phyloP scores from a whole-genome alignment of 805 yeast genomes.

The Candida vartiovaarae region DNA sequence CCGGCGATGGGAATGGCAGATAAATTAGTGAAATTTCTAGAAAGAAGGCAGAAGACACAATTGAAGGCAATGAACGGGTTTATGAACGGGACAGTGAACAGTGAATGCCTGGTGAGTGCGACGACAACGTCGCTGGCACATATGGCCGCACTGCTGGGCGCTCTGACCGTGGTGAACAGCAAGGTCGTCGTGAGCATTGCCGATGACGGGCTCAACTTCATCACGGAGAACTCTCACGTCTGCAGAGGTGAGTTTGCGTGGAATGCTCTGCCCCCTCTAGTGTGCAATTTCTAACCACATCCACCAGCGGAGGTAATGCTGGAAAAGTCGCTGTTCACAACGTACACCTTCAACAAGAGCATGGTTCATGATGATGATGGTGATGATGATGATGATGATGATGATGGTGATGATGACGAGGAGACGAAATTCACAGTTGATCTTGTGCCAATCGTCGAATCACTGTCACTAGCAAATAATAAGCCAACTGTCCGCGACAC shows the following conservation, averaged over 20 bases:
- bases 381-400: constrained; percentile 12
- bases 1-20: too few species aligned
- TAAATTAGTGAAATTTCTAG: too few species aligned
- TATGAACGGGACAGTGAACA: constrained; percentile 1
- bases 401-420: constrained; percentile 10
- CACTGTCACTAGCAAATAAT: constrained; percentile 37
- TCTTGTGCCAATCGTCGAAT: constrained; percentile 41
- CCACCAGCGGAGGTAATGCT: constrained; percentile 27
- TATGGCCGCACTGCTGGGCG: constrained; percentile 37
- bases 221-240: constrained; percentile 39
- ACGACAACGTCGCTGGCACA: constrained; percentile 40
- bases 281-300: background rate
- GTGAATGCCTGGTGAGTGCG: constrained; percentile 30
- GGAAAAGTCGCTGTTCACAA: constrained; percentile 30
- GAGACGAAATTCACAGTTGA: constrained; percentile 34
- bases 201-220: constrained; percentile 44
- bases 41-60: background rate
- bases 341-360: constrained; percentile 16
- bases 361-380: constrained; percentile 3
- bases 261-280: too few species aligned
- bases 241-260: constrained; percentile 12
- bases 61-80: background rate
- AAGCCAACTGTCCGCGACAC: constrained; percentile 27
- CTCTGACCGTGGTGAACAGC: constrained; percentile 34
- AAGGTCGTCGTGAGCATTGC: constrained; percentile 38